These are phyloP conservation scores for Neoboletus brunneissimus DNA, from an alignment of 768 basidiomycete species.

Conservation along the genomic window DNA sequence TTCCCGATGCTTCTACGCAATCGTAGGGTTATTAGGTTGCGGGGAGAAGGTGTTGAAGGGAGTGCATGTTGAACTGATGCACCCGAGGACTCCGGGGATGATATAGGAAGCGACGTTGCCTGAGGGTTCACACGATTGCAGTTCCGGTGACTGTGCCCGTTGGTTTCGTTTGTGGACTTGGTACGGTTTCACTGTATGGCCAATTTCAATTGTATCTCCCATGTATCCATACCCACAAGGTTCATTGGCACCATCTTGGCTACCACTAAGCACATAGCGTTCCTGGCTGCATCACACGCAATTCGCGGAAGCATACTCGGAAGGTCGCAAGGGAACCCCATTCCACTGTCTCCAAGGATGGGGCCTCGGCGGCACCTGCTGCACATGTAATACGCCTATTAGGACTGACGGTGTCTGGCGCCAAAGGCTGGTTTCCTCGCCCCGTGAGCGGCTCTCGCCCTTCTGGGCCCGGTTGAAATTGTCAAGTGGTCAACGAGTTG, in stretches of 20 bases:
- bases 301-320: background rate
- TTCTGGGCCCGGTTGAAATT: background rate
- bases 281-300: background rate
- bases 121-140: background rate
- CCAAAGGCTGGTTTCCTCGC: background rate
- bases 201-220: background rate
- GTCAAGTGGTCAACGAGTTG: background rate
- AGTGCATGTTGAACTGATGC: too few species aligned
- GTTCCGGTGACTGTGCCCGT: background rate
- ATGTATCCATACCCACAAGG: background rate
- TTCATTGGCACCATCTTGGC: background rate
- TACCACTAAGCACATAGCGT: background rate
- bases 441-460: background rate
- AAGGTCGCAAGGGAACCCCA: background rate
- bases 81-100: conserved; percentile 6
- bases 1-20: too few species aligned
- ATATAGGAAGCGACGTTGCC: conserved; percentile 4
- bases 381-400: too few species aligned
- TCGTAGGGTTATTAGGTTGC: too few species aligned
- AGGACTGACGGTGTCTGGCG: background rate
- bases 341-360: too few species aligned
- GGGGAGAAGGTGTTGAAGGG: too few species aligned
- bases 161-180: background rate
- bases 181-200: background rate
- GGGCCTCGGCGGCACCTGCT: too few species aligned